phyloP scores from a whole-genome alignment of 495 filamentous ascomycete genomes.

The Xylaria telfairii region DNA sequence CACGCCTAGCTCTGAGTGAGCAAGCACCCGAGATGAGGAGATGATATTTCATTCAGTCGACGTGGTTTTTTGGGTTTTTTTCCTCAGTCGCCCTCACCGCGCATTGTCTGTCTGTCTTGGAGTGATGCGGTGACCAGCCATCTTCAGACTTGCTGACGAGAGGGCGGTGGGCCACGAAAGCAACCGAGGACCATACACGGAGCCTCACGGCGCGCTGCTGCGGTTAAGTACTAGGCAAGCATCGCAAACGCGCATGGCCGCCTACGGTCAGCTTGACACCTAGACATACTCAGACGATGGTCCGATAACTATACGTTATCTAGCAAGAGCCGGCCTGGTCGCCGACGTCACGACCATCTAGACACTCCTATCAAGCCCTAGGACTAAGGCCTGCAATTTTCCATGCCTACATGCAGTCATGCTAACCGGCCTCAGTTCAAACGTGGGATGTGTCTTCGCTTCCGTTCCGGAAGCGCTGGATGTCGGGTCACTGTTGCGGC shows the following conservation, averaged over 20 bases:
- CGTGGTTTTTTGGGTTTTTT: neutral
- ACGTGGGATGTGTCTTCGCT: neutral
- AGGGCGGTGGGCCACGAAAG: neutral
- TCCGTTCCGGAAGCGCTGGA: neutral
- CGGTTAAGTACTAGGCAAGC: conserved; percentile 7
- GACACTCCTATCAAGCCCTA: neutral
- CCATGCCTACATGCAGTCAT: neutral
- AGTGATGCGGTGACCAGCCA: neutral
- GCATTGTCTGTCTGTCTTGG: neutral
- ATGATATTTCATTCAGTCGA: neutral
- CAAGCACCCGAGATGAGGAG: neutral
- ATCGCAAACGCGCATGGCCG: conserved; percentile 20
- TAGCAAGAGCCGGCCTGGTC: neutral
- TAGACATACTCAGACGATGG: neutral
- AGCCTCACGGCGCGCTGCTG: neutral
- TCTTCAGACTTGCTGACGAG: neutral
- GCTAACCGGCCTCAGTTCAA: neutral
- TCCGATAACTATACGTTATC: neutral
- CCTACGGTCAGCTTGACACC: conserved; percentile 11
- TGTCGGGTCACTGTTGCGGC: neutral
- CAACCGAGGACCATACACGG: neutral
- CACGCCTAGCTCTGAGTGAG: conserved; percentile 13
- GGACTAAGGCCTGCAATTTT: neutral
- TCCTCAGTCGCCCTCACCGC: neutral
- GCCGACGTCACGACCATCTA: conserved; percentile 8